phyloP scores from a whole-genome alignment of 192 early-diverging fungal species.

The Rhizoclosmatium sp. region DNA sequence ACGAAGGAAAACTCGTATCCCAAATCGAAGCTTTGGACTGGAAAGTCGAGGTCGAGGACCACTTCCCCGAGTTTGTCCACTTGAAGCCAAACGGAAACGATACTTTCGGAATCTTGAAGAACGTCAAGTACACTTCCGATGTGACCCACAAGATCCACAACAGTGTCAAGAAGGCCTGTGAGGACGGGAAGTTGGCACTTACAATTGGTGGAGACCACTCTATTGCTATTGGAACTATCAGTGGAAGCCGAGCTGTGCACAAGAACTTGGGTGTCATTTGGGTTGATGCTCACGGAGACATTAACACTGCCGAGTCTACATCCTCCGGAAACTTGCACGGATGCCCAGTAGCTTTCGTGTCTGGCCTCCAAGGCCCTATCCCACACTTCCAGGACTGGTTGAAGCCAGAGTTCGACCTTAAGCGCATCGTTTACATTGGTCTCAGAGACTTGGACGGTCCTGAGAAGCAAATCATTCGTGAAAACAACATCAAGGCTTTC shows the following conservation, averaged over 20 bases:
- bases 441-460: constrained; percentile 90
- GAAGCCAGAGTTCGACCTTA: constrained; percentile 72
- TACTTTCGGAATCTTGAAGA: constrained; percentile 81
- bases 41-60: constrained; percentile 73
- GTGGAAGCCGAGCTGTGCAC: constrained; percentile 78
- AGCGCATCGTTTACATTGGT: constrained; percentile 93
- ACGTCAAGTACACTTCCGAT: constrained; percentile 81
- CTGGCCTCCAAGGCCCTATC: constrained; percentile 70
- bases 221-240: constrained; percentile 89
- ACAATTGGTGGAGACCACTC: constrained; percentile 97
- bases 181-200: constrained; percentile 78
- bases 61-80: constrained; percentile 72
- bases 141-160: constrained; percentile 75
- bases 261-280: constrained; percentile 88
- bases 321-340: constrained; percentile 94
- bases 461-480: constrained; percentile 85
- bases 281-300: constrained; percentile 96
- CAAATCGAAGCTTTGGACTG: constrained; percentile 86
- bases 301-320: constrained; percentile 91
- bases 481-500: constrained; percentile 90
- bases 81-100: constrained; percentile 76
- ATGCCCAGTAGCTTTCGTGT: constrained; percentile 90
- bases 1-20: constrained; percentile 78
- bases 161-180: constrained; percentile 69
- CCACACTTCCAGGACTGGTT: constrained; percentile 79